Evolutionary conservation across 345 rosid species (phyloP).

Genomic region (Atalantia buxifolia): DNA sequence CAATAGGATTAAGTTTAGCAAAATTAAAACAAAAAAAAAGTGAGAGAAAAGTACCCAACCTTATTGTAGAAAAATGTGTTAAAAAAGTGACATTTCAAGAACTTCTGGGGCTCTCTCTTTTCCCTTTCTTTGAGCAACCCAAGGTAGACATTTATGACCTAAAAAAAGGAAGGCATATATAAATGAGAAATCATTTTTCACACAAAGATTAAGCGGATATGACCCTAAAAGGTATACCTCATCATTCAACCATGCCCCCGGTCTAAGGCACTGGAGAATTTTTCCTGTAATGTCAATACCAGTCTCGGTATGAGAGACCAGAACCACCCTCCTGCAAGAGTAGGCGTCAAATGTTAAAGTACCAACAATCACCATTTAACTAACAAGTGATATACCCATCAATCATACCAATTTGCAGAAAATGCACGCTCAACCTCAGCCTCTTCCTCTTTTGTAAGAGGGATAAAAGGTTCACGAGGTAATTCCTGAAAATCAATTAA

Average conservation of each 20-base stretch:
- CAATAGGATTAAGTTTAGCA: background rate
- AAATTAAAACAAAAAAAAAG: background rate
- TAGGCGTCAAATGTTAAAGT: slow-evolving; percentile 7
- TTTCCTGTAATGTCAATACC: slow-evolving; percentile 74
- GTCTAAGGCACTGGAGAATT: slow-evolving; percentile 65
- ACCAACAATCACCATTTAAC: slow-evolving; percentile 7
- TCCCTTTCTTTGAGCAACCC: slow-evolving; percentile 95
- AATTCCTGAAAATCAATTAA: slow-evolving; percentile 40
- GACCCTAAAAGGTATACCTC: slow-evolving; percentile 51
- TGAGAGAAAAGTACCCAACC: slow-evolving; percentile 38
- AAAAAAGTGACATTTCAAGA: slow-evolving; percentile 90
- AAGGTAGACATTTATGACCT: slow-evolving; percentile 89
- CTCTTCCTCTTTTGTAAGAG: slow-evolving; percentile 73
- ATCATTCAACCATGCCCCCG: slow-evolving; percentile 88
- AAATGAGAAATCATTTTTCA: slow-evolving; percentile 11
- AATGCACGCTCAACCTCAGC: slow-evolving; percentile 52
- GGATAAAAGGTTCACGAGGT: slow-evolving; percentile 63
- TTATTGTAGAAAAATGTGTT: slow-evolving; percentile 92
- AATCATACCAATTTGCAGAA: slow-evolving; percentile 49
- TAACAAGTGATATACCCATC: slow-evolving; percentile 5
- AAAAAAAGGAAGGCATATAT: slow-evolving; percentile 20
- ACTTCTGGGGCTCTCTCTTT: slow-evolving; percentile 78
- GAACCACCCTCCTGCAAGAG: slow-evolving; percentile 46
- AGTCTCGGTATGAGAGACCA: slow-evolving; percentile 59
- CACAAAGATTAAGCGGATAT: slow-evolving; percentile 3